These are phyloP conservation scores for Sugiyamaella boreocaroliniensis DNA, from an alignment of 805 yeast species.

Conservation along the genomic window DNA sequence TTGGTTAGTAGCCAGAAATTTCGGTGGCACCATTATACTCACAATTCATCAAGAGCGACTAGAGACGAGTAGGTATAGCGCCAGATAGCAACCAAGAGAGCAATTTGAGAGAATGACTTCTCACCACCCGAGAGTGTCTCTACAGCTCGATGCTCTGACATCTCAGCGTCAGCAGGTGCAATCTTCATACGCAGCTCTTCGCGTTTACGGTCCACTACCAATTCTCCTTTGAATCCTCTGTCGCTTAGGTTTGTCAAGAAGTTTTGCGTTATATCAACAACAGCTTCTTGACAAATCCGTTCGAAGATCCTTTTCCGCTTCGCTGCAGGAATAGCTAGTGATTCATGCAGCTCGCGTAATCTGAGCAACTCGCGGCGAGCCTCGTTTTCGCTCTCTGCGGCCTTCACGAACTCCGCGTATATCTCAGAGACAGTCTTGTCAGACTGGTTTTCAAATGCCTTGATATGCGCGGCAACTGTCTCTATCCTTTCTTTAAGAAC, in stretches of 20 bases:
- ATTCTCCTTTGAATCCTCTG: conserved; percentile 68
- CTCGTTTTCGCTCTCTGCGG: neutral
- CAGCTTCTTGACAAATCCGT: neutral
- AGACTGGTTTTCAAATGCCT: neutral
- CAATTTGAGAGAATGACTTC: conserved; percentile 87
- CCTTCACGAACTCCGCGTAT: neutral
- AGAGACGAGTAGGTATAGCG: conserved; percentile 80
- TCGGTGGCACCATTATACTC: neutral
- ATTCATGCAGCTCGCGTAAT: neutral
- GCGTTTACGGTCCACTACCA: conserved; percentile 50
- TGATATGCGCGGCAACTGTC: neutral
- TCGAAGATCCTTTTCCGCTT: conserved; percentile 1
- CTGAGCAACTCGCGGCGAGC: neutral
- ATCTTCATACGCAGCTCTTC: conserved; percentile 24
- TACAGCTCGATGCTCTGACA: neutral
- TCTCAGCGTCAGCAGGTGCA: conserved; percentile 14
- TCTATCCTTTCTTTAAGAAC: neutral
- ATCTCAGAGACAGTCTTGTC: neutral
- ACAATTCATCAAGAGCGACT: conserved; percentile 83
- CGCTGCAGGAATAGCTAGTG: neutral
- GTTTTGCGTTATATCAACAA: conserved; percentile 9
- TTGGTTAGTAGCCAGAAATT: neutral
- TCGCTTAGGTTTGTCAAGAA: conserved; percentile 35
- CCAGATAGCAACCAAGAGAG: conserved; percentile 87
- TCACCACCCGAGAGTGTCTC: conserved; percentile 95